A percentile compares a stretch with the other conserved stretches of the same genome.
Conservation (phyloP, 371 early-diverging fungal species). For the Nematocida minor region DNA sequence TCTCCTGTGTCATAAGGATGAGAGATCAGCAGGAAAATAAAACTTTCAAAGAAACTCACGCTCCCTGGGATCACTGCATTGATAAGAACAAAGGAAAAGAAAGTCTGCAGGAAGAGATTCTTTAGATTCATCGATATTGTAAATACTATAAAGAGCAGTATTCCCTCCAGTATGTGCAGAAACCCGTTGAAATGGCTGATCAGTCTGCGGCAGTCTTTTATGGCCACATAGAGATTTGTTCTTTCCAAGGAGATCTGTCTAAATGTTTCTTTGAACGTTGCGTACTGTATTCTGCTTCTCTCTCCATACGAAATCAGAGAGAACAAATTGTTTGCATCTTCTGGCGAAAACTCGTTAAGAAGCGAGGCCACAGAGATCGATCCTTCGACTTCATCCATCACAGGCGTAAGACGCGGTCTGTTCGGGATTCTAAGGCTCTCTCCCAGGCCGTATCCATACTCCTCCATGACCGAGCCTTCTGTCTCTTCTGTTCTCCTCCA, state of each 20-base stretch:
- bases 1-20: constrained; percentile 66
- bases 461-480: constrained; percentile 17
- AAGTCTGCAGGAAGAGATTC: constrained; percentile 35
- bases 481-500: constrained; percentile 36
- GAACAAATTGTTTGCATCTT: constrained; percentile 50
- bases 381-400: constrained; percentile 37
- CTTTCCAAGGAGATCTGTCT: constrained; percentile 64
- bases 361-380: constrained; percentile 57
- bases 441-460: constrained; percentile 49
- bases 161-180: constrained; percentile 24
- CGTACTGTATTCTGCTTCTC: constrained; percentile 47
- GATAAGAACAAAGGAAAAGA: constrained; percentile 43
- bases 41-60: constrained; percentile 62
- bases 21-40: constrained; percentile 62
- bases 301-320: constrained; percentile 59
- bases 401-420: constrained; percentile 39
- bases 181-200: constrained; percentile 36
- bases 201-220: constrained; percentile 56
- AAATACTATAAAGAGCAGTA: constrained; percentile 40
- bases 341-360: constrained; percentile 19
- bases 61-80: constrained; percentile 49
- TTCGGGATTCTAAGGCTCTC: constrained; percentile 49
- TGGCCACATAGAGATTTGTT: constrained; percentile 56
- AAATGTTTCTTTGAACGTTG: constrained; percentile 61
- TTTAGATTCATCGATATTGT: constrained; percentile 45